Conservation (phyloP, 1,284 basidiomycete species). For the Apiotrichum laibachii region DNA sequence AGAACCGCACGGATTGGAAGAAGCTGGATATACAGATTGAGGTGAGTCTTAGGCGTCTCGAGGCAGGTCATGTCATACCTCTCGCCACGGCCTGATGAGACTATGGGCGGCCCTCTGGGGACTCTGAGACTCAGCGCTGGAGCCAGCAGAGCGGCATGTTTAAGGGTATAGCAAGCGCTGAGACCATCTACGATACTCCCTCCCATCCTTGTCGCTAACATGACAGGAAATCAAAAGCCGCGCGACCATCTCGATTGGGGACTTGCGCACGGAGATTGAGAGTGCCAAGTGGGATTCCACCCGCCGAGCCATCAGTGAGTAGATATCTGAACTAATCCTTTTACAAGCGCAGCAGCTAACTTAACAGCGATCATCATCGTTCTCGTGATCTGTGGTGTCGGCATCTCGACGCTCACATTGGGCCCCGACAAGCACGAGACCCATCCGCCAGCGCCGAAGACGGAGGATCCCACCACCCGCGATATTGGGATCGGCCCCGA, state of each 20-base stretch:
- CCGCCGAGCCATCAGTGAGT: slow-evolving; percentile 75
- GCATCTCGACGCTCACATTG: slow-evolving; percentile 17
- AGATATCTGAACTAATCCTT: background rate
- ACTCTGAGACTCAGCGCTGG: too few relatives aligned
- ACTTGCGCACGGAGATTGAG: slow-evolving; percentile 80
- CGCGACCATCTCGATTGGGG: slow-evolving; percentile 77
- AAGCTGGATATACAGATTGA: slow-evolving; percentile 83
- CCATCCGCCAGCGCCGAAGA: slow-evolving; percentile 8
- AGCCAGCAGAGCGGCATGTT: too few relatives aligned
- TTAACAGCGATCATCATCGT: slow-evolving; percentile 41
- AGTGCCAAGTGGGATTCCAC: slow-evolving; percentile 89
- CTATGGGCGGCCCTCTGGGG: too few relatives aligned
- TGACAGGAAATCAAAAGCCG: slow-evolving; percentile 78
- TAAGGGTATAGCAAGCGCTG: too few relatives aligned
- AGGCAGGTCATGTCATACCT: too few relatives aligned
- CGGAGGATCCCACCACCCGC: slow-evolving; percentile 23
- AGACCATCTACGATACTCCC: too few relatives aligned
- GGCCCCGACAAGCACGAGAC: slow-evolving; percentile 9
- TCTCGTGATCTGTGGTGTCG: slow-evolving; percentile 18
- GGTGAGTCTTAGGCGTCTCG: too few relatives aligned
- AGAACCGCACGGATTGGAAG: slow-evolving; percentile 85
- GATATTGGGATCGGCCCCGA: slow-evolving; percentile 43
- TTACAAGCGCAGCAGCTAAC: slow-evolving; percentile 6
- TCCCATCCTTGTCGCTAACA: too few relatives aligned
- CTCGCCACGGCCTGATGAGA: too few relatives aligned